Base-by-base conservation (phyloP, 306 rosid species). In the Gleditsia sinensis region DNA sequence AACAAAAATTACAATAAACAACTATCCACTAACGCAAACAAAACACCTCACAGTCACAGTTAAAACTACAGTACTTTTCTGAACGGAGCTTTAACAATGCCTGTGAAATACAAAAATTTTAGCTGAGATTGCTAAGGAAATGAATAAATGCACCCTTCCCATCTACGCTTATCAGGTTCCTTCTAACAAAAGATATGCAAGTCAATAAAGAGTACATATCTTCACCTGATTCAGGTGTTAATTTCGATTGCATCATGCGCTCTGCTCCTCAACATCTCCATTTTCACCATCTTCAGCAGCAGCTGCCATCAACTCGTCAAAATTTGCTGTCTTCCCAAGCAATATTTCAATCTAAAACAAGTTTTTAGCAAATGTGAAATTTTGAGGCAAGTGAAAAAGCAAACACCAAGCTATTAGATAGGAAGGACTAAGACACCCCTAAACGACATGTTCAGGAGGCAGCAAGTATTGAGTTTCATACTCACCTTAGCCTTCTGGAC, bases 401-500 rank as follows among this genome's bases (percentile, higher is more conserved):
- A 57, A 8, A 59, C 20, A 13, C 19, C 49, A 63, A 76, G 8
- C 36, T 21, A 11, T 43, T 20, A 45, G 16, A 23, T 51, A 7
- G 25, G 24, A 53, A 53, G 32, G 20, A 28, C 32, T 28, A 1
- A 28, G 32, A 6, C 54, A 5, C 8, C 54, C 3, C n/a, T 4
- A 34, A 34, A 3, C 33, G 45, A 61, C 24, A 21, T 19, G 68
- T 57, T 77, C 6, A 19, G 48, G 17, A 27, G 55, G 20, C 28
- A 62, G 1, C 24, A 49, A 16, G 25, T 34, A 42, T 49, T 7
- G 21, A 21, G n/a, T 19, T 40, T 25, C 6, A 8, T 27, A 34
- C 70, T 72, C 78, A 90, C 96, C 96, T 91, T 91, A 25, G 96
- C 96, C 79, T 91, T 91, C 61, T 91, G 94, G 63, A 91, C 84